Conservation (phyloP, 1,139 yeast species). For the Suhomyces guaymorum region DNA sequence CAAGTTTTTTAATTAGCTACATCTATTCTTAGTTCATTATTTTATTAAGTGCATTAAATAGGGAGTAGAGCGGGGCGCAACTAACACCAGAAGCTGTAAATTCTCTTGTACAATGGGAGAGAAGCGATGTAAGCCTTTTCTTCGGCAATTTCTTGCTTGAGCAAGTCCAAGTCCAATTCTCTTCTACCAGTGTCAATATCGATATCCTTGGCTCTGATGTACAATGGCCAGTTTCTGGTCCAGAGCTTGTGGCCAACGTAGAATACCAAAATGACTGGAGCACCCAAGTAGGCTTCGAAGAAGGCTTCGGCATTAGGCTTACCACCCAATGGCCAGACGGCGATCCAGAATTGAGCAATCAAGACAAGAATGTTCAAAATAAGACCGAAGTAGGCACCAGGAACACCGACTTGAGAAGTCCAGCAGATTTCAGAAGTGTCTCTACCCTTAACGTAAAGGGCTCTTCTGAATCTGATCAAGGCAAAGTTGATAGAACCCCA, state of each 20-base stretch:
- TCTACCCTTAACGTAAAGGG: conserved; percentile 35
- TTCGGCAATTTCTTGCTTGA: conserved; percentile 52
- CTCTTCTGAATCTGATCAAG: conserved; percentile 38
- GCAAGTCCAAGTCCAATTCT: conserved; percentile 52
- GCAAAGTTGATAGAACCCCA: conserved; percentile 42
- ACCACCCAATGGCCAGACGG: conserved; percentile 41
- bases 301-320: conserved; percentile 40
- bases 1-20: not conserved
- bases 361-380: conserved; percentile 32
- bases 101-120: conserved; percentile 35
- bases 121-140: conserved; percentile 39
- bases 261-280: conserved; percentile 50
- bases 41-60: not conserved
- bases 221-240: conserved; percentile 44
- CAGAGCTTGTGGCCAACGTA: conserved; percentile 54
- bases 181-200: conserved; percentile 59
- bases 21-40: not conserved
- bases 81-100: conserved; percentile 51
- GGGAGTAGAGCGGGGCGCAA: not conserved
- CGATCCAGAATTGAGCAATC: conserved; percentile 46
- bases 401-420: conserved; percentile 35
- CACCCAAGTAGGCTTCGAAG: conserved; percentile 56
- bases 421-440: conserved; percentile 32
- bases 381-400: conserved; percentile 35
- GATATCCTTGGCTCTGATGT: conserved; percentile 44